Evolutionary conservation across 2,329 filamentous ascomycete genomes (phyloP), one percentile per base, ranked within the genome.

Genomic region (Fusarium caatingaense): DNA sequence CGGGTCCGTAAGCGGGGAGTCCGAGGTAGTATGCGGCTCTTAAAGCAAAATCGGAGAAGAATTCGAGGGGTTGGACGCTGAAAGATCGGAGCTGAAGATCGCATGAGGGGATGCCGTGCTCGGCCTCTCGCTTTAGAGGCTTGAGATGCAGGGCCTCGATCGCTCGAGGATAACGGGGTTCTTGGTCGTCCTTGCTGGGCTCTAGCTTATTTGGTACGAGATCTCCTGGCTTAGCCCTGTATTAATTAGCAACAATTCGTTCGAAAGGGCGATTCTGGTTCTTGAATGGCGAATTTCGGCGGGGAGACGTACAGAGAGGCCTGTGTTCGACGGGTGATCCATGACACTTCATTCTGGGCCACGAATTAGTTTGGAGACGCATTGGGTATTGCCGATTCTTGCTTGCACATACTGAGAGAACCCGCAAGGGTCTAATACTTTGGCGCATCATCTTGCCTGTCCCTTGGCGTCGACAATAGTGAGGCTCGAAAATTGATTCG

Each of bases 51-150:
- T 99, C 96, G 80, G 91, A 87, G 78, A 97, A 98, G 83, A 98
- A 94, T 76, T 97, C 93, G 63, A 99, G 89, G 73, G 97, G 96
- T 64, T 94, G 93, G 37, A 94, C 85, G 76, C 88, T 94, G 85
- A 93, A 99, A 34, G 95, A 97, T 72, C 96, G 93, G 50, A 99
- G 84, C 79, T 99, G 96, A 34, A 99, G 89, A 79, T 98, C 91
- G 83, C 93, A 97, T 13, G 92, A 89, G 15, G 94, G 94, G 37
- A 97, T 88, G 54, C 93, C 93, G 77, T 93, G 90, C 76, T 90
- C 81, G 47, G 92, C 86, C 77, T 89, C 84, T 68, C 92, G 91
- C 74, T 92, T 93, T 54, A 98, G 86, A 18, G 96, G 95, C 68
- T 91, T 89, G 51, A 98, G 87, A 81, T 97, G 96, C 46, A 97